Conservation (phyloP, 768 basidiomycete genomes). For the Suillus placidus region DNA sequence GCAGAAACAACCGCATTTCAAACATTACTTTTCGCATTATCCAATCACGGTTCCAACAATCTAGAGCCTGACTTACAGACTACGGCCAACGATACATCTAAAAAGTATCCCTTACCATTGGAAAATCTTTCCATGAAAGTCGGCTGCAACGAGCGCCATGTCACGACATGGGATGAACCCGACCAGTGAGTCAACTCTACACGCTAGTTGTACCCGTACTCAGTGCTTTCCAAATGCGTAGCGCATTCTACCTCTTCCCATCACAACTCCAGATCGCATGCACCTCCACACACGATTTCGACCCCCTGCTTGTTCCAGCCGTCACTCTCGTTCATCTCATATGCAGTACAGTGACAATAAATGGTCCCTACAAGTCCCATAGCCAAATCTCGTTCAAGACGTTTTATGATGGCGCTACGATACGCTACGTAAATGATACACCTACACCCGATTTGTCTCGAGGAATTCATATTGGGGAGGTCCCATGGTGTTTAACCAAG, state of each 20-base stretch:
- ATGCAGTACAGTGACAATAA: constrained; percentile 15
- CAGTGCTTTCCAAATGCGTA: not conserved
- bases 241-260: constrained; percentile 22
- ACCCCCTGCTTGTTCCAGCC: constrained; percentile 10
- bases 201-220: not conserved
- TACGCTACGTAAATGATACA: not conserved
- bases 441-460: not conserved
- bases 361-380: not conserved
- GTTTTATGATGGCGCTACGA: constrained; percentile 9
- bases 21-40: not conserved
- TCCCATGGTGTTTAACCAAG: constrained; percentile 13
- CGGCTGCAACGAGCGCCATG: constrained; percentile 14
- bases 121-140: constrained; percentile 22
- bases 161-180: constrained; percentile 31
- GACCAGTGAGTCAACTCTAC: constrained; percentile 18
- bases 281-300: constrained; percentile 14
- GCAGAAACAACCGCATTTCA: not conserved
- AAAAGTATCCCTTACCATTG: not conserved
- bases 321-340: constrained; percentile 21
- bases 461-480: constrained; percentile 23
- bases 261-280: constrained; percentile 30
- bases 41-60: not conserved
- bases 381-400: not conserved
- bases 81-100: not conserved
- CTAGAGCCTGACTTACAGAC: not conserved